Conservation (phyloP, 2,329 filamentous ascomycete species). For the Colletotrichum caudatum region DNA sequence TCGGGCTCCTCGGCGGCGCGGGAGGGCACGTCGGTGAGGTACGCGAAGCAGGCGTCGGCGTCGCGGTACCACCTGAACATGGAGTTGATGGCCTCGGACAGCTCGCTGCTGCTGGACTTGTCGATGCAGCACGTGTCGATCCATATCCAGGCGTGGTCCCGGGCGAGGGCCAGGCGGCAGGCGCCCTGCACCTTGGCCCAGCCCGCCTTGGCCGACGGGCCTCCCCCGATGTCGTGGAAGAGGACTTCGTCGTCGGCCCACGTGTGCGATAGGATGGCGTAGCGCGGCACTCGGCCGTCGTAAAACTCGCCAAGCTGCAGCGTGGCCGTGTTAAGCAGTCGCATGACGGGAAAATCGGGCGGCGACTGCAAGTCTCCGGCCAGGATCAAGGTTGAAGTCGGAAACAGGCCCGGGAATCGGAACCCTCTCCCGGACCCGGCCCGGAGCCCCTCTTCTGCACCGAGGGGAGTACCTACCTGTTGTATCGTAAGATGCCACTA, state of each 20-base stretch:
- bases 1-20: background rate
- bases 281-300: slow-evolving; percentile 39
- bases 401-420: background rate
- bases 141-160: slow-evolving; percentile 50
- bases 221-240: slow-evolving; percentile 42
- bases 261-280: slow-evolving; percentile 48
- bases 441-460: background rate
- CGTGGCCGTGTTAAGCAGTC: background rate
- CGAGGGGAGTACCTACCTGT: no score
- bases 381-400: background rate
- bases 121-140: slow-evolving; percentile 54
- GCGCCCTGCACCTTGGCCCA: slow-evolving; percentile 44
- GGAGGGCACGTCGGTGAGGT: slow-evolving; percentile 45
- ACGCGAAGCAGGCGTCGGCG: slow-evolving; percentile 51
- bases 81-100: slow-evolving; percentile 48
- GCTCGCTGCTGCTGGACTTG: slow-evolving; percentile 49
- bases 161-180: slow-evolving; percentile 39
- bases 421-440: background rate
- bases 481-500: no score
- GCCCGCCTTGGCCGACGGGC: slow-evolving; percentile 12
- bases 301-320: background rate
- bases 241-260: slow-evolving; percentile 47
- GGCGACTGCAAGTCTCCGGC: background rate
- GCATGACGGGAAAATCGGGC: background rate
- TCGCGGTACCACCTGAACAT: slow-evolving; percentile 50